Evolutionary conservation across 2,329 filamentous ascomycete genomes (phyloP).

Genomic region (Pseudogymnoascus sp.): DNA sequence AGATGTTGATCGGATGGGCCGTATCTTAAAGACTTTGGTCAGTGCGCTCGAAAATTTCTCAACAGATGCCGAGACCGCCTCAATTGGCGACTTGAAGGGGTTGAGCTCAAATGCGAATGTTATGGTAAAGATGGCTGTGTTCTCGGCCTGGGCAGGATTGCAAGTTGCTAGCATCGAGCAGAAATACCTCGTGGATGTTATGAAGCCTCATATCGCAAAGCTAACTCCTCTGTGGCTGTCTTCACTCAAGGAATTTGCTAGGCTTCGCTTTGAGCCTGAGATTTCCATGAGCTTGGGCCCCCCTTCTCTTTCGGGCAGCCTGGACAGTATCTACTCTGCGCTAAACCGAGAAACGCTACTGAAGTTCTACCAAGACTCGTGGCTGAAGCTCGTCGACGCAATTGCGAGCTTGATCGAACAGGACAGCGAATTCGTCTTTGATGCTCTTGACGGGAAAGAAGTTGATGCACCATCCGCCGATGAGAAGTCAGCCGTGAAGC

Average conservation of each 20-base stretch:
- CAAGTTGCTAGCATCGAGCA: slow-evolving; percentile 94
- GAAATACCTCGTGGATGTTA: slow-evolving; percentile 75
- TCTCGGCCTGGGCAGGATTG: slow-evolving; percentile 93
- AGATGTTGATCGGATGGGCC: slow-evolving; percentile 96
- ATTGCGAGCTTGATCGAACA: slow-evolving; percentile 96
- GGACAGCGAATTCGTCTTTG: slow-evolving; percentile 95
- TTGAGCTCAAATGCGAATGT: slow-evolving; percentile 93
- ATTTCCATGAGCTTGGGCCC: slow-evolving; percentile 86
- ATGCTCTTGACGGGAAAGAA: slow-evolving; percentile 83
- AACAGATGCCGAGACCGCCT: slow-evolving; percentile 66
- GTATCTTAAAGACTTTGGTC: slow-evolving; percentile 89
- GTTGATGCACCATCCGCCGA: slow-evolving; percentile 31
- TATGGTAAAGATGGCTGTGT: slow-evolving; percentile 97
- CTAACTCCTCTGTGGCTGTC: slow-evolving; percentile 91
- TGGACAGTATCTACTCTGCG: slow-evolving; percentile 91
- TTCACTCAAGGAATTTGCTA: slow-evolving; percentile 86
- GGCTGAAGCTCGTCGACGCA: slow-evolving; percentile 92
- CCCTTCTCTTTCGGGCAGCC: slow-evolving; percentile 69
- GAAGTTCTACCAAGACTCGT: slow-evolving; percentile 93
- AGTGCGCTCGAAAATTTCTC: slow-evolving; percentile 89
- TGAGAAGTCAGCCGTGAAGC: slow-evolving; percentile 35
- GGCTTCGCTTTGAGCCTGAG: slow-evolving; percentile 89
- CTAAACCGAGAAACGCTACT: slow-evolving; percentile 89
- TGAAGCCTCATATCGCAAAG: slow-evolving; percentile 82
- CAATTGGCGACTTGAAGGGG: slow-evolving; percentile 86